Evolutionary conservation across 129 eudicot species (phyloP), one percentile per base, ranked within the genome.

Genomic region (Apium graveolens): DNA sequence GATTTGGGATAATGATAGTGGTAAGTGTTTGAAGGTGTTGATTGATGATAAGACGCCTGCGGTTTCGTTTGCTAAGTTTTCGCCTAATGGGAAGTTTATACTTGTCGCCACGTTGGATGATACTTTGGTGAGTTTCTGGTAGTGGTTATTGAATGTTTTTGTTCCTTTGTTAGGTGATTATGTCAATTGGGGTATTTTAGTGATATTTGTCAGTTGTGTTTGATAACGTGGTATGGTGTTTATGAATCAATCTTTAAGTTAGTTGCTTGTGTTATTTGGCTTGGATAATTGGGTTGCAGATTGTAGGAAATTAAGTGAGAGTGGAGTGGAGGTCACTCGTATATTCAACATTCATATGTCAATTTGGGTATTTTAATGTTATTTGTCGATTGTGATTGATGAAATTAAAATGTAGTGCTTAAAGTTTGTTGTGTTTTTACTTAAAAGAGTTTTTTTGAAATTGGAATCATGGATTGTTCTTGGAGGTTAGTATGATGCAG

Each of bases 71-170:
- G 80, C 96, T 0, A 90, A 89, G 82, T 96, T 96, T 70, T 92
- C 99, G 12, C 99, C 97, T 1, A 96, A 96, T 48, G 97, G 99
- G 21, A 96, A 89, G 87, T 92, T 92, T 74, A 88, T 96, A 66
- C 97, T 96, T 12, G 95, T 96, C 20, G 97, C 87, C 0, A 92
- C 97, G 3, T 87, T 96, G 1, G 97, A 96, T 79, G 91, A 96
- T 75, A 84, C 91, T 75, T 83, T 96, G 82, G 99, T 95, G 49
- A 84, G 99, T 85, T 60, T 1, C 5, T 24, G 0, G 2, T 70
- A 4, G 0, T n/a, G 3, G 0, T 38, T 60, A n/a, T 44, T 44
- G 16, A 44, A 11, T 11, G 14, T 12, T 44, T 46, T 42, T 42
- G 45, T 42, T 57, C 14, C 5, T 60, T 10, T n/a, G 12, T n/a